These are phyloP conservation scores for Chlamydomonas sp. DNA, from an alignment of 139 green algal species.

Conservation along the genomic window DNA sequence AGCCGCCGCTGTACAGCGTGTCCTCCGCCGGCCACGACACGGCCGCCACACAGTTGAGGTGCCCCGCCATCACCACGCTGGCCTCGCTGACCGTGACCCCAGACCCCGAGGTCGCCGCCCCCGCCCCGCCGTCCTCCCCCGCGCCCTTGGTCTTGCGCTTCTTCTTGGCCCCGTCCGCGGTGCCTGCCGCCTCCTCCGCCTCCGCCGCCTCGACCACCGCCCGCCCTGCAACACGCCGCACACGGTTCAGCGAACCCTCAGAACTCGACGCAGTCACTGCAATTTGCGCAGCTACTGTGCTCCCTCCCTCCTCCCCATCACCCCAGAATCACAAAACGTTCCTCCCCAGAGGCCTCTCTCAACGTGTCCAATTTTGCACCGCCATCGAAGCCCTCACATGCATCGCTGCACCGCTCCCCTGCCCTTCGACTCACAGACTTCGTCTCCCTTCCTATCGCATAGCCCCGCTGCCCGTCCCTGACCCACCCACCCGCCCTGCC, in stretches of 20 bases:
- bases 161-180: conserved; percentile 51
- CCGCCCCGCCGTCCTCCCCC: not conserved
- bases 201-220: conserved; percentile 38
- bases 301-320: no score
- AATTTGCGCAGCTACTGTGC: no score
- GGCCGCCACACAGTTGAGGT: conserved; percentile 78
- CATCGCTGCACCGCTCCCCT: not conserved
- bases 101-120: not conserved
- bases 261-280: no score
- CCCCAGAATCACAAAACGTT: not conserved
- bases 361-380: no score
- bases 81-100: conserved; percentile 42
- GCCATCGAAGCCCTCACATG: no score
- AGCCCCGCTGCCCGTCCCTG: conserved; percentile 13
- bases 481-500: not conserved
- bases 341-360: not conserved
- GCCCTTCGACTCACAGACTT: not conserved
- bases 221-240: conserved; percentile 13
- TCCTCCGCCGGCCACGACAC: conserved; percentile 64
- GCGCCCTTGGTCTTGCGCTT: conserved; percentile 46
- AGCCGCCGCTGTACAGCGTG: conserved; percentile 73
- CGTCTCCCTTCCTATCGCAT: not conserved
- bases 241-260: not conserved
- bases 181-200: conserved; percentile 1
- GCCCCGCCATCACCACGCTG: conserved; percentile 58